phyloP scores from a whole-genome alignment of 139 green algal genomes.

The Diplosphaera chodatii region DNA sequence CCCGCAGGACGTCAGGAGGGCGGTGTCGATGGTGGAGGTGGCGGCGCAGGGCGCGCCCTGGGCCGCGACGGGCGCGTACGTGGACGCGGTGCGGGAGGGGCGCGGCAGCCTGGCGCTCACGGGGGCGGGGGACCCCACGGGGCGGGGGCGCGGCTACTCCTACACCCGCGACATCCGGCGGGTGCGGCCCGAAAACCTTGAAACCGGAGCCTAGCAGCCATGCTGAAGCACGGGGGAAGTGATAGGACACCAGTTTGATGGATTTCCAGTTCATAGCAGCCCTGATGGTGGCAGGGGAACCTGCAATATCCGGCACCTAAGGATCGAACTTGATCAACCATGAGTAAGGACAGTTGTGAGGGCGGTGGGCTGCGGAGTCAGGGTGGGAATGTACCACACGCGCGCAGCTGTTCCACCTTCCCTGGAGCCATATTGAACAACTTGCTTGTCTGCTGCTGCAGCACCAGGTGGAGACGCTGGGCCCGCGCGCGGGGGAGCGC shows the following conservation, averaged over 20 bases:
- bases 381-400: too few relatives aligned
- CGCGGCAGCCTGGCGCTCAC: constrained; percentile 24
- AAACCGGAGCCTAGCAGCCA: too few relatives aligned
- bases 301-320: constrained; percentile 23
- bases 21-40: constrained; percentile 28
- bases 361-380: too few relatives aligned
- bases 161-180: constrained; percentile 44
- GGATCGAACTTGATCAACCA: too few relatives aligned
- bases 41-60: constrained; percentile 40
- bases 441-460: too few relatives aligned
- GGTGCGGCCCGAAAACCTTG: not conserved
- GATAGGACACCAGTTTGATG: too few relatives aligned
- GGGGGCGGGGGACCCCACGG: constrained; percentile 61
- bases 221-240: too few relatives aligned
- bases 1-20: constrained; percentile 12
- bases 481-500: constrained; percentile 5
- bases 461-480: not conserved
- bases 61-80: constrained; percentile 52
- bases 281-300: constrained; percentile 56
- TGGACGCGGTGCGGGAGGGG: constrained; percentile 37
- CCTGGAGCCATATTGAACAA: too few relatives aligned
- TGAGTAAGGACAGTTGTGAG: too few relatives aligned
- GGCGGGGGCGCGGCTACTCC: constrained; percentile 58
- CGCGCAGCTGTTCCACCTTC: too few relatives aligned
- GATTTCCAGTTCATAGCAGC: too few relatives aligned